Evolutionary conservation across 2,329 filamentous ascomycete species (phyloP).

Genomic region (Arthrinium phaeospermum): DNA sequence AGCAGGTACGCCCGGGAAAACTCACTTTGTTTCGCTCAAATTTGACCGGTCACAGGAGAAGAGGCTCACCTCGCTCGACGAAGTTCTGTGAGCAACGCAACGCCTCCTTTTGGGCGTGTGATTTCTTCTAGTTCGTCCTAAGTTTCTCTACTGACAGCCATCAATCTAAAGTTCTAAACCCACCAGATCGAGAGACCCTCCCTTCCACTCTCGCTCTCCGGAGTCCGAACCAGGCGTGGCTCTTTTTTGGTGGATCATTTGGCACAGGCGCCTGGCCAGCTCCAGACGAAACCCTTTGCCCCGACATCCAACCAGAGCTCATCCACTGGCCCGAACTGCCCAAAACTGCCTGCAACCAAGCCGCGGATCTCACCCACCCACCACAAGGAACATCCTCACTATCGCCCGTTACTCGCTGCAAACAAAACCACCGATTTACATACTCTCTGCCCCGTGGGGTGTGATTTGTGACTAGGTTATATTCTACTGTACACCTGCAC

Average conservation of each 20-base stretch:
- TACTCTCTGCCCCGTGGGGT: neutral
- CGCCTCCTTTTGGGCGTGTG: neutral
- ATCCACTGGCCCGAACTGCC: slow-evolving; percentile 39
- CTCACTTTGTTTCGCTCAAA: neutral
- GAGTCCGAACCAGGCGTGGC: neutral
- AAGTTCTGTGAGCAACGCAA: neutral
- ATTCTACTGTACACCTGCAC: neutral
- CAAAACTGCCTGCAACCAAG: neutral
- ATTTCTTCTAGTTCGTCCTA: slow-evolving; percentile 10
- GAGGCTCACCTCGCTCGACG: neutral
- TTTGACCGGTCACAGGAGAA: neutral
- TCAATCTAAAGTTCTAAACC: neutral
- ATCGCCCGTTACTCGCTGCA: neutral
- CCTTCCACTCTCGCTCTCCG: neutral
- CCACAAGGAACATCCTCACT: neutral
- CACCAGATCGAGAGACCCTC: neutral
- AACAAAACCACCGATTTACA: neutral
- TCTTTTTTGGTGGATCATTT: slow-evolving; percentile 19
- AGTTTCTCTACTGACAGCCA: neutral
- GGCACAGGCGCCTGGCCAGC: slow-evolving; percentile 17
- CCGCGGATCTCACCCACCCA: neutral
- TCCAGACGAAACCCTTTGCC: slow-evolving; percentile 33
- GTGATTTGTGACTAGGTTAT: slow-evolving; percentile 1
- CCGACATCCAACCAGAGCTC: slow-evolving; percentile 39
- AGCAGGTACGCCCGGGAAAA: neutral